Evolutionary conservation across 352 stramenopile species (phyloP).

Genomic region (Globisporangium carolinianum): DNA sequence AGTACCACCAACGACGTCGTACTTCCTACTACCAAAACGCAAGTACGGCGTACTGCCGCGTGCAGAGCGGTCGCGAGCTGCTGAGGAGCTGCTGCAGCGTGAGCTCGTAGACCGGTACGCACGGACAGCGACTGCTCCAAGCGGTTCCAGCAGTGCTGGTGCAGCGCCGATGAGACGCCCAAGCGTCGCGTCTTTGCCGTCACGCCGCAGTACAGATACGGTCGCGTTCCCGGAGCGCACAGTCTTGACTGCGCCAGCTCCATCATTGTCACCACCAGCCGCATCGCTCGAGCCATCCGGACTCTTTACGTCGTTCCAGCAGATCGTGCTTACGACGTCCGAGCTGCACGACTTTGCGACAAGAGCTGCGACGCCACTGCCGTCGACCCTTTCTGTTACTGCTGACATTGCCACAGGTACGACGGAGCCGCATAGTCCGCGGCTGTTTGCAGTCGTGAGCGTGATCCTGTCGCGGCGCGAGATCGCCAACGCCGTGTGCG

Average conservation of each 20-base stretch:
- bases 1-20: constrained; percentile 2
- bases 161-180: too few species aligned
- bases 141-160: neutral
- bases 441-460: constrained; percentile 40
- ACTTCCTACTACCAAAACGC: constrained; percentile 27
- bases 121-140: constrained; percentile 1
- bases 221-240: neutral
- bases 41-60: constrained; percentile 37
- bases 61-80: constrained; percentile 10
- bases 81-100: constrained; percentile 28
- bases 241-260: neutral
- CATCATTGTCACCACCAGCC: too few species aligned
- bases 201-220: neutral
- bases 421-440: neutral
- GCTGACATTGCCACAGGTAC: neutral
- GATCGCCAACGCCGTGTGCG: constrained; percentile 26
- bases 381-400: too few species aligned
- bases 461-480: constrained; percentile 48
- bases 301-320: constrained; percentile 36
- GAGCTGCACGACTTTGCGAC: constrained; percentile 9
- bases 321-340: constrained; percentile 13
- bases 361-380: too few species aligned
- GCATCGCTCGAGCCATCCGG: neutral
- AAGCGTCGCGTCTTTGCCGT: too few species aligned
- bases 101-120: constrained; percentile 21